phyloP scores from a whole-genome alignment of 306 rosid species.

The Ceratonia siliqua region DNA sequence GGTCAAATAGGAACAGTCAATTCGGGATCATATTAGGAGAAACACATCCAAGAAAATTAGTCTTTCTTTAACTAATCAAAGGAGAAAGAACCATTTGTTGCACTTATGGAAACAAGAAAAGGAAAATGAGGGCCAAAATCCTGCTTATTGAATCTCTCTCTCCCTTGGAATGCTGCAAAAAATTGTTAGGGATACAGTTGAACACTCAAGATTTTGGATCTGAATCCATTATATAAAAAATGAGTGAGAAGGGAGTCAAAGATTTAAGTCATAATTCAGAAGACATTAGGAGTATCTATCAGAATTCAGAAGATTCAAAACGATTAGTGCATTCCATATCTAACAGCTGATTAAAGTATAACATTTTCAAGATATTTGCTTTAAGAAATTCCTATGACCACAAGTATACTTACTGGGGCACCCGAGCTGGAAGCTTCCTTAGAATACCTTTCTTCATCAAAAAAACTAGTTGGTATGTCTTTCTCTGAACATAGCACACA shows the following conservation, averaged over 20 bases:
- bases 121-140: neutral
- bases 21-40: conserved; percentile 9
- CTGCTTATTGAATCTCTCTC: neutral
- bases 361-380: neutral
- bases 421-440: conserved; percentile 78
- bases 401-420: conserved; percentile 52
- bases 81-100: neutral
- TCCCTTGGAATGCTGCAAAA: neutral
- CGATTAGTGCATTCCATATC: neutral
- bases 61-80: neutral
- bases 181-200: neutral
- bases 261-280: too few relatives aligned
- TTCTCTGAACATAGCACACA: conserved; percentile 58
- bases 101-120: neutral
- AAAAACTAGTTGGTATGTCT: conserved; percentile 74
- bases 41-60: neutral
- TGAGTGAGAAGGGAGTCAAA: neutral
- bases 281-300: too few relatives aligned
- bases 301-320: neutral
- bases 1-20: neutral
- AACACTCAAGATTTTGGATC: neutral
- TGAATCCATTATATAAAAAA: neutral
- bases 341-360: conserved; percentile 10
- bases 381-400: neutral
- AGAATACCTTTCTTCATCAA: conserved; percentile 64